A percentile compares a stretch with the other conserved stretches of the same genome.
Evolutionary conservation across 345 rosid genomes (phyloP).

Genomic region (Camelina neglecta): DNA sequence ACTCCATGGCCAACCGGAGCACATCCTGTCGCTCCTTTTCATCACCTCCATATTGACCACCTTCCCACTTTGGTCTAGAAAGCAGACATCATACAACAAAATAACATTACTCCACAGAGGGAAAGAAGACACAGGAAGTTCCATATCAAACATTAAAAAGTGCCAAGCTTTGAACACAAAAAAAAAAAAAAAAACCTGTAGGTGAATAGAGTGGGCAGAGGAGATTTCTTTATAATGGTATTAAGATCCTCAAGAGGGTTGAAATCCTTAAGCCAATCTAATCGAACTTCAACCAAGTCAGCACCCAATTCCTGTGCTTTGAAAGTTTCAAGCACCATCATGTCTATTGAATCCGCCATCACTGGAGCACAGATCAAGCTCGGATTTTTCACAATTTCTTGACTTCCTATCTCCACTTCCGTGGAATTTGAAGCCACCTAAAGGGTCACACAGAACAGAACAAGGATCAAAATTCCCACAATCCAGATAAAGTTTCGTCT

Average conservation of each 20-base stretch:
- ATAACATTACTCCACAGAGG: not conserved
- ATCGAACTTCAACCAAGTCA: slow-evolving; percentile 84
- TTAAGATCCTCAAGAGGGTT: slow-evolving; percentile 54
- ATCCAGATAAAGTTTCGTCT: slow-evolving; percentile 21
- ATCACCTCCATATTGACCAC: slow-evolving; percentile 89
- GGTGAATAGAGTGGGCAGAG: slow-evolving; percentile 84
- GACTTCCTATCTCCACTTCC: slow-evolving; percentile 42
- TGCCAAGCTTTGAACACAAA: slow-evolving; percentile 12
- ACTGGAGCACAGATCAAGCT: slow-evolving; percentile 82
- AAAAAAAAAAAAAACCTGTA: slow-evolving; percentile 59
- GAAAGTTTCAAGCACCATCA: slow-evolving; percentile 54
- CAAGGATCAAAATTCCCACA: not conserved
- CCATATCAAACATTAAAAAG: slow-evolving; percentile 4
- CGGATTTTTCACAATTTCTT: slow-evolving; percentile 52
- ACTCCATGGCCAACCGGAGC: slow-evolving; percentile 81
- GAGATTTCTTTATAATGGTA: slow-evolving; percentile 58
- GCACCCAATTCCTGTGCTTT: slow-evolving; percentile 74
- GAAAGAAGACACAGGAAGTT: slow-evolving; percentile 1
- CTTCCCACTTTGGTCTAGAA: slow-evolving; percentile 92
- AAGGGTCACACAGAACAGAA: slow-evolving; percentile 3
- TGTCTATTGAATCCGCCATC: slow-evolving; percentile 68
- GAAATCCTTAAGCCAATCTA: slow-evolving; percentile 66
- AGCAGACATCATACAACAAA: slow-evolving; percentile 20
- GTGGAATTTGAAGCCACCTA: slow-evolving; percentile 53
- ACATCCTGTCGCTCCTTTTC: slow-evolving; percentile 66